Evolutionary conservation across 805 yeast species (phyloP), one percentile per base, ranked within the genome.

Genomic region (Saccharomyces cerevisiae): DNA sequence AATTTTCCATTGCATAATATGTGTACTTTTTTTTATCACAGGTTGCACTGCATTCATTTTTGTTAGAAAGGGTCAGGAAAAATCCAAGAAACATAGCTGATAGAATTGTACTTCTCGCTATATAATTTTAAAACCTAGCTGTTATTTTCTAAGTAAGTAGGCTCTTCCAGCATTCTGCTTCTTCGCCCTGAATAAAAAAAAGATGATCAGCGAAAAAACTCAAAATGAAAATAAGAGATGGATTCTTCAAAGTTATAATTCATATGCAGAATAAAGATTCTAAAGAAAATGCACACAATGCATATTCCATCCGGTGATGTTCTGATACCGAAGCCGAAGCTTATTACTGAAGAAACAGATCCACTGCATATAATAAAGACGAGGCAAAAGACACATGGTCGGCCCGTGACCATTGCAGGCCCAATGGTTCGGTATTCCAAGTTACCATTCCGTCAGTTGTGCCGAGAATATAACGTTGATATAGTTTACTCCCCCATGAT

Each of bases 401-500:
- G 85, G 55, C 84, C 85, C 0, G 89, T 80, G 1, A 79, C 77
- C 47, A 77, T 87, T 10, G 84, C 88, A 0, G 99, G 98, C 0
- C 99, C 99, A 4, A 94, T 94, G 99, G 99, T 94, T 0, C 75
- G 99, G 51, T 94, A 94, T 74, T 89, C 96, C 0, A 92, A 94
- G 69, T 77, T 94, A 47, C 97, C 98, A 2, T 92, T 94, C 65
- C 77, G 99, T 51, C 87, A 88, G 55, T 73, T 88, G 6, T 83
- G 87, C 14, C 71, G 97, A 31, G 83, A 83, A 41, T 88, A 83
- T 67, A 76, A 79, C 52, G 81, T 84, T 48, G 96, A 90, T 66
- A 84, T 92, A 8, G 95, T 89, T 2, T 91, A 94, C 66, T 82
- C 96, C 0, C 99, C 99, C 9, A 94, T 94, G 99, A 91, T 94